Conservation (phyloP, 2,329 filamentous ascomycete genomes). For the Scedosporium dehoogii region DNA sequence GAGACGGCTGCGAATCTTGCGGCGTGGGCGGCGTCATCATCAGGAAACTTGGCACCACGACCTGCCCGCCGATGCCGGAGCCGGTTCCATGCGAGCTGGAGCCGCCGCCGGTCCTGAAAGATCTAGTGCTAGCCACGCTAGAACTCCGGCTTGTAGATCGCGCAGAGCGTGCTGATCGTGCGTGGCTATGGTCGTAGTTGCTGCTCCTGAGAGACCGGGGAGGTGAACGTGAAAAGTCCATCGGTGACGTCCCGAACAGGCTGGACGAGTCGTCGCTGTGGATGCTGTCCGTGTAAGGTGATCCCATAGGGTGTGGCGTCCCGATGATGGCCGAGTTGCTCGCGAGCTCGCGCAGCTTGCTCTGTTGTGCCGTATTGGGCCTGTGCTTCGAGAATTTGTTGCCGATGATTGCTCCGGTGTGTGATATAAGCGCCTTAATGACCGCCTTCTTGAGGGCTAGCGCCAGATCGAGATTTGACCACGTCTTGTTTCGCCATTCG, state of each 20-base stretch:
- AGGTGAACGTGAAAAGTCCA: conserved; percentile 50
- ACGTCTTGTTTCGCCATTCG: conserved; percentile 97
- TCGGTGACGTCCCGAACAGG: conserved; percentile 39
- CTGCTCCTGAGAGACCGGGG: conserved; percentile 41
- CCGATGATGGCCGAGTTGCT: conserved; percentile 57
- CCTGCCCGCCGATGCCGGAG: background rate
- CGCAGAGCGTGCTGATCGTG: conserved; percentile 13
- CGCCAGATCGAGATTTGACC: conserved; percentile 93
- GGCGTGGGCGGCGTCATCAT: conserved; percentile 40
- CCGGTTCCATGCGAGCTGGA: conserved; percentile 10
- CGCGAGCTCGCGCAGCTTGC: conserved; percentile 72
- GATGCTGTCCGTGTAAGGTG: conserved; percentile 28
- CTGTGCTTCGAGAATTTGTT: conserved; percentile 93
- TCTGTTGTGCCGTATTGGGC: conserved; percentile 69
- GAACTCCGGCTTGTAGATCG: conserved; percentile 41
- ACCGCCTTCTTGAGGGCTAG: conserved; percentile 90
- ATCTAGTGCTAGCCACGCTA: conserved; percentile 38
- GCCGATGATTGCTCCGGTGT: conserved; percentile 90
- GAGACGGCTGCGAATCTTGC: conserved; percentile 13
- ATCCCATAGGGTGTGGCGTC: conserved; percentile 21
- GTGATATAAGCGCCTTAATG: conserved; percentile 85
- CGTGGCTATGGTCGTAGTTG: conserved; percentile 36
- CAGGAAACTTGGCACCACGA: conserved; percentile 29
- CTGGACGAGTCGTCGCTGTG: conserved; percentile 49
- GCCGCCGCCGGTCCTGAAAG: conserved; percentile 25